phyloP scores from a whole-genome alignment of 2,329 filamentous ascomycete genomes.

The Talaromyces atroroseus region DNA sequence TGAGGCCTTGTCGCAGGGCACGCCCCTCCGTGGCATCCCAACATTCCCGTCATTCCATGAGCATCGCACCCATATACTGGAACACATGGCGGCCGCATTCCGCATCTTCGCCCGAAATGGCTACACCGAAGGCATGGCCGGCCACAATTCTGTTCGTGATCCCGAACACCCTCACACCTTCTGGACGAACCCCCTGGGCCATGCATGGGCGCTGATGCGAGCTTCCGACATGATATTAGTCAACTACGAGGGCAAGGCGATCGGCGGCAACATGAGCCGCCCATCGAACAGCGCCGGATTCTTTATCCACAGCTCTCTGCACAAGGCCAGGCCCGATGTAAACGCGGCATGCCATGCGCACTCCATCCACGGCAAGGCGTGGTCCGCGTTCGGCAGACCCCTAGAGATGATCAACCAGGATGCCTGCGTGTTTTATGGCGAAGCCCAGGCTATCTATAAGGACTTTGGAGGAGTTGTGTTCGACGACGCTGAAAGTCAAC shows the following conservation, averaged over 20 bases:
- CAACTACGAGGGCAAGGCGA: constrained; percentile 37
- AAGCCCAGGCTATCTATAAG: constrained; percentile 32
- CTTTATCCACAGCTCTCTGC: constrained; percentile 45
- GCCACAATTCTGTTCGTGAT: constrained; percentile 18
- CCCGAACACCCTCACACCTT: constrained; percentile 22
- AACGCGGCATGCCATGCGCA: constrained; percentile 43
- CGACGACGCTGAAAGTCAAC: not conserved
- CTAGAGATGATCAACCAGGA: constrained; percentile 42
- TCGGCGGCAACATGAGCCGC: constrained; percentile 36
- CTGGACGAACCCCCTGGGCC: constrained; percentile 40
- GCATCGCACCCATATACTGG: no score
- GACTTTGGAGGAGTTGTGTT: constrained; percentile 12
- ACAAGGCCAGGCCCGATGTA: constrained; percentile 41
- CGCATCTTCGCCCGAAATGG: constrained; percentile 19
- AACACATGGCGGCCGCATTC: constrained; percentile 23
- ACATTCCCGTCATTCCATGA: no score
- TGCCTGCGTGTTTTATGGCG: constrained; percentile 21
- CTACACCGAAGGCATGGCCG: constrained; percentile 17
- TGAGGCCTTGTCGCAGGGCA: no score
- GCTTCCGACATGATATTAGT: constrained; percentile 45
- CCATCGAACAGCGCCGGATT: constrained; percentile 43
- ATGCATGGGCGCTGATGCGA: constrained; percentile 39
- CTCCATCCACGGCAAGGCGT: constrained; percentile 40
- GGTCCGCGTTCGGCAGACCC: constrained; percentile 36
- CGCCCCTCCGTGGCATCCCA: no score